These are phyloP conservation scores for Rosa rugosa DNA, from an alignment of 306 rosid species.

Conservation along the genomic window DNA sequence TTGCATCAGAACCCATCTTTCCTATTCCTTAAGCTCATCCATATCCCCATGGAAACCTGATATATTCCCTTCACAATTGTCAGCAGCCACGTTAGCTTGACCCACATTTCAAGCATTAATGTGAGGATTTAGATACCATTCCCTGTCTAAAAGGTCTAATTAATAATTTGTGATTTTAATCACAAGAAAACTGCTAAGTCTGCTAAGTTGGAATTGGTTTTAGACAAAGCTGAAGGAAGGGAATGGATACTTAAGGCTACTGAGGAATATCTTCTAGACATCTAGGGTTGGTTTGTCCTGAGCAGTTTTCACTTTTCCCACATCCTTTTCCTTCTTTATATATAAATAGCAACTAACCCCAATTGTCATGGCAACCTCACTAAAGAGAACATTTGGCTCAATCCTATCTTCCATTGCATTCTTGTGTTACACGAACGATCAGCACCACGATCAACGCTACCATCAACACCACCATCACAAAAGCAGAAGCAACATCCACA, in stretches of 20 bases:
- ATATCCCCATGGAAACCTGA: slow-evolving; percentile 41
- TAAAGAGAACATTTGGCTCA: slow-evolving; percentile 52
- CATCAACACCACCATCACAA: slow-evolving; percentile 8
- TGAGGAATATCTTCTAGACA: slow-evolving; percentile 74
- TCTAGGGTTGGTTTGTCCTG: slow-evolving; percentile 39
- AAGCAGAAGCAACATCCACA: slow-evolving; percentile 29
- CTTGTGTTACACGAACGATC: slow-evolving; percentile 36
- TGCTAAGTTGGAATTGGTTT: slow-evolving; percentile 23
- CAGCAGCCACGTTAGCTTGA: slow-evolving; percentile 29
- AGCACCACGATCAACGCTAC: slow-evolving; percentile 4
- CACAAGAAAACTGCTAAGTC: slow-evolving; percentile 20
- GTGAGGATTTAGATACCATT: slow-evolving; percentile 57
- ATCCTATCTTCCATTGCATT: slow-evolving; percentile 44
- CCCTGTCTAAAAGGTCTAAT: slow-evolving; percentile 47
- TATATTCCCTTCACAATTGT: slow-evolving; percentile 50
- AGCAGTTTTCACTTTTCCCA: slow-evolving; percentile 23
- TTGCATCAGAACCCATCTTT: slow-evolving; percentile 51
- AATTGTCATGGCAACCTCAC: slow-evolving; percentile 55
- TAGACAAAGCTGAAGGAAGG: slow-evolving; percentile 37
- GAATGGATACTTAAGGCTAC: slow-evolving; percentile 32
- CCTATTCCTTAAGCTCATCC: slow-evolving; percentile 39
- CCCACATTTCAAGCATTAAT: slow-evolving; percentile 35
- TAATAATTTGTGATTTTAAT: slow-evolving; percentile 31
- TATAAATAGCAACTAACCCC: slow-evolving; percentile 22
- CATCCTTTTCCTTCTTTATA: slow-evolving; percentile 13